Conservation (phyloP, 2,329 filamentous ascomycete species). For the Aspergillus sp. region DNA sequence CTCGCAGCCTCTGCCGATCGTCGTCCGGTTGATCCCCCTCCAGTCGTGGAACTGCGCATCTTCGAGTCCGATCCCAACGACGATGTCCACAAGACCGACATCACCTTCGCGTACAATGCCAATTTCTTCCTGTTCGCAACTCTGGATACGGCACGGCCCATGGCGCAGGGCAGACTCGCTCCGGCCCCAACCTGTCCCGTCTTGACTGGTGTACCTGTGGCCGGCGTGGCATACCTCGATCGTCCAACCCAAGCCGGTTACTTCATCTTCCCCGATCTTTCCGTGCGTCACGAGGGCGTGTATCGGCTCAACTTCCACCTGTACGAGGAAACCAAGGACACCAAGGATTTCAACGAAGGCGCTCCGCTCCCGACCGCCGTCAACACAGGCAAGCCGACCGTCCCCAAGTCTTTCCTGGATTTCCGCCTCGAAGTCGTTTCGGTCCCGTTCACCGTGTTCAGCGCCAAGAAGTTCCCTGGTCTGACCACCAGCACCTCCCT, state of each 20-base stretch:
- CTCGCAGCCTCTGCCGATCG: constrained; percentile 74
- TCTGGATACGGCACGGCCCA: constrained; percentile 77
- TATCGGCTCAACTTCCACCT: constrained; percentile 91
- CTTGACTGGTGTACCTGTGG: constrained; percentile 89
- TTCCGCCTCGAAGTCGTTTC: constrained; percentile 91
- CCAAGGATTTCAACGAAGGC: constrained; percentile 69
- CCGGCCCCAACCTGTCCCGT: constrained; percentile 72
- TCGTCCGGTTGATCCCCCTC: constrained; percentile 89
- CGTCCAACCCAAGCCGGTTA: constrained; percentile 78
- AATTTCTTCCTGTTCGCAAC: constrained; percentile 98
- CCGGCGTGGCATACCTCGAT: constrained; percentile 93
- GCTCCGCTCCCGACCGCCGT: constrained; percentile 40
- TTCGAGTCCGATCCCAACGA: constrained; percentile 62
- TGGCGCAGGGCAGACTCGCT: constrained; percentile 76
- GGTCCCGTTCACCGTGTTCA: constrained; percentile 81
- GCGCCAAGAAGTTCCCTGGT: constrained; percentile 97
- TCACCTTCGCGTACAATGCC: constrained; percentile 90
- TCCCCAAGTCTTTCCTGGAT: constrained; percentile 63
- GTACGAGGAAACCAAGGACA: constrained; percentile 89
- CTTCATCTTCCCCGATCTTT: constrained; percentile 96
- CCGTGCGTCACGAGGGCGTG: constrained; percentile 89
- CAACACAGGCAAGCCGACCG: constrained; percentile 38
- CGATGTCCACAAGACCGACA: constrained; percentile 62
- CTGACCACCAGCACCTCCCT: constrained; percentile 84
- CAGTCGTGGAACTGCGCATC: constrained; percentile 87